These are phyloP conservation scores for Neovahlkampfia damariscottae DNA, from an alignment of 78 protist species.

Conservation along the genomic window DNA sequence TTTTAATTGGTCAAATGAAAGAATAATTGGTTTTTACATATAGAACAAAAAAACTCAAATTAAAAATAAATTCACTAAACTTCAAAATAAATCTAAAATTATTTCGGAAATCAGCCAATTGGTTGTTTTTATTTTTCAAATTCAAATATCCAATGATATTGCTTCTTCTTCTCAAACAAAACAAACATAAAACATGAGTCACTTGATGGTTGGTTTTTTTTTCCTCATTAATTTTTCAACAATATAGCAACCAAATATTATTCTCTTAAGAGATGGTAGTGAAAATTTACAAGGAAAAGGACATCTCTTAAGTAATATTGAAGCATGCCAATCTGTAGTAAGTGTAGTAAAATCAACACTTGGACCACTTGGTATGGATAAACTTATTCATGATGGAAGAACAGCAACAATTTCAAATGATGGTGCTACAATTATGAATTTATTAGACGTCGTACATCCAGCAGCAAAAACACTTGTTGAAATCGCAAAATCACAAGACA, in stretches of 20 bases:
- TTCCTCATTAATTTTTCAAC: neutral
- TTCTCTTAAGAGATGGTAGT: conserved; percentile 96
- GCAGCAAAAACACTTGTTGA: conserved; percentile 97
- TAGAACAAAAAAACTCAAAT: too few species aligned
- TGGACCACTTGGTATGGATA: conserved; percentile 80
- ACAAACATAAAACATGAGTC: neutral
- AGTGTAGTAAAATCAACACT: conserved; percentile 69
- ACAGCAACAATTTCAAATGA: conserved; percentile 94
- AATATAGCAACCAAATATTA: conserved; percentile 56
- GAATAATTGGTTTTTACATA: too few species aligned
- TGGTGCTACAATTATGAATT: conserved; percentile 98
- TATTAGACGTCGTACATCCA: conserved; percentile 98
- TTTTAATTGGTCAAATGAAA: too few species aligned
- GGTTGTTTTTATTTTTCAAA: too few species aligned
- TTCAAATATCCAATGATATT: too few species aligned
- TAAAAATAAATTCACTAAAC: too few species aligned
- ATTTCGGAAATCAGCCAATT: too few species aligned
- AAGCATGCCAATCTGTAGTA: conserved; percentile 75
- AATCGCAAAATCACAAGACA: conserved; percentile 94
- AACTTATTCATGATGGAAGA: conserved; percentile 35
- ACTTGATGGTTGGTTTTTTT: neutral
- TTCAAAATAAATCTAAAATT: too few species aligned
- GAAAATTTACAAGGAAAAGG: conserved; percentile 96
- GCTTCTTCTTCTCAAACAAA: too few species aligned
- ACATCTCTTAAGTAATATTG: conserved; percentile 95